Percentiles rank a stretch among this genome's conserved stretches.
phyloP scores from a whole-genome alignment of 768 basidiomycete genomes.

The Mrakia frigida region DNA sequence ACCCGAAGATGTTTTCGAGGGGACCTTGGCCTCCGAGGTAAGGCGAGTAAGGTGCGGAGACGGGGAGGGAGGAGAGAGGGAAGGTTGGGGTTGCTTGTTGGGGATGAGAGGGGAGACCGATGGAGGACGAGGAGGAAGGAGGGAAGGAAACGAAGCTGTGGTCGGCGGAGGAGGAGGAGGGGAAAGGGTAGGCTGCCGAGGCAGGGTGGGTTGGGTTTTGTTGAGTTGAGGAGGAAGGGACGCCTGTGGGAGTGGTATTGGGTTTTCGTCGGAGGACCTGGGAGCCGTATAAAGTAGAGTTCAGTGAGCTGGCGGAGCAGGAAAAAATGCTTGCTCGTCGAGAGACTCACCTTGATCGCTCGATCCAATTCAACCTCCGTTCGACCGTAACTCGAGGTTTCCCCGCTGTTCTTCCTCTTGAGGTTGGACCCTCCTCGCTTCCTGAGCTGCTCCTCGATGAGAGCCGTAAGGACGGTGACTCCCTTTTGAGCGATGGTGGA shows the following conservation, averaged over 20 bases:
- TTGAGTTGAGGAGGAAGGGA: not conserved
- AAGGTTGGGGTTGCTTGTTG: not conserved
- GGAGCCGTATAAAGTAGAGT: too few species aligned
- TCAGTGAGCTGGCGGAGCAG: not conserved
- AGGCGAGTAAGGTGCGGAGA: not conserved
- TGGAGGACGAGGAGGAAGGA: not conserved
- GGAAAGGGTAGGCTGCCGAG: not conserved
- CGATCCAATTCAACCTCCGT: slow-evolving; percentile 26
- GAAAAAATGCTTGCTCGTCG: too few species aligned
- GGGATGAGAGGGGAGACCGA: not conserved
- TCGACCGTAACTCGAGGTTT: not conserved
- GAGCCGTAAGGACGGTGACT: slow-evolving; percentile 22
- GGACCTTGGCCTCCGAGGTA: slow-evolving; percentile 3
- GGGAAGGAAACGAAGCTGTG: not conserved
- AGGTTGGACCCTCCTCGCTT: slow-evolving; percentile 15
- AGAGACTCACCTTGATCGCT: slow-evolving; percentile 29
- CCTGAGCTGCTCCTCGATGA: slow-evolving; percentile 25
- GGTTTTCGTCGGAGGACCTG: not conserved
- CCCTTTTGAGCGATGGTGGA: slow-evolving; percentile 30
- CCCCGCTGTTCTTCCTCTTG: not conserved
- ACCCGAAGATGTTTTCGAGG: not conserved
- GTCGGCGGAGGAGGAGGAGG: not conserved
- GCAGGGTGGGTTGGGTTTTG: not conserved
- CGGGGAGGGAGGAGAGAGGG: slow-evolving; percentile 2
- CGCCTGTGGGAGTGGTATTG: not conserved